phyloP scores from a whole-genome alignment of 176 grass and related monocot species.

The Secale cereale region DNA sequence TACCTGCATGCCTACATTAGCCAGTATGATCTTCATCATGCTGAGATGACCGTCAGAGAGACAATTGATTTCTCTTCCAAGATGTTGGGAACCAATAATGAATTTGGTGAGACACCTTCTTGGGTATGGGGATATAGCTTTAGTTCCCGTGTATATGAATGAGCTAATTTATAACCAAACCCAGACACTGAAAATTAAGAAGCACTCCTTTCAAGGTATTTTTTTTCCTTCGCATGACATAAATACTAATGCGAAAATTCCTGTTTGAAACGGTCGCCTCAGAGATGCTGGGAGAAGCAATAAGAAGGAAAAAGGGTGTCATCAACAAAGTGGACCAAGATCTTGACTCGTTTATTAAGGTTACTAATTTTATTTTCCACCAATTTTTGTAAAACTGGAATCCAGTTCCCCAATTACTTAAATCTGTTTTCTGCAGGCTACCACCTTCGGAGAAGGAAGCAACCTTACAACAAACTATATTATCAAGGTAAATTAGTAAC shows the following conservation, averaged over 20 bases:
- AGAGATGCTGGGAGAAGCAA: slow-evolving; percentile 84
- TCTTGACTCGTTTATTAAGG: slow-evolving; percentile 77
- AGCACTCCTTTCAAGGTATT: neutral
- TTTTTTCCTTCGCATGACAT: neutral
- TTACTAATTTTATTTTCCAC: neutral
- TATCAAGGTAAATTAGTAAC: slow-evolving; percentile 54
- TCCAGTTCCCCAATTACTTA: slow-evolving; percentile 30
- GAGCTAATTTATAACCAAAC: slow-evolving; percentile 6
- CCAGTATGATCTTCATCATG: slow-evolving; percentile 90
- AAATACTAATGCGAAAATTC: slow-evolving; percentile 21
- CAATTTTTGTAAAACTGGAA: neutral
- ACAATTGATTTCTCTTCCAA: slow-evolving; percentile 71
- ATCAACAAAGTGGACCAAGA: slow-evolving; percentile 82
- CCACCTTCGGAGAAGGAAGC: slow-evolving; percentile 72
- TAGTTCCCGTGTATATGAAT: neutral
- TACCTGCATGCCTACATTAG: slow-evolving; percentile 75
- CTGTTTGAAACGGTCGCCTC: slow-evolving; percentile 24
- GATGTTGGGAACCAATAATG: slow-evolving; percentile 67
- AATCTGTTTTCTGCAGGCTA: slow-evolving; percentile 41
- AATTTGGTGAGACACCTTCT: slow-evolving; percentile 57
- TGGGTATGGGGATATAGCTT: neutral
- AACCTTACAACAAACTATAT: slow-evolving; percentile 89
- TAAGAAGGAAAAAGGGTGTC: slow-evolving; percentile 55
- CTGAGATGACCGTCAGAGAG: slow-evolving; percentile 92
- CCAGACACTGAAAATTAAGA: slow-evolving; percentile 15